Base-by-base conservation (phyloP, 371 early-diverging fungal genomes). In the Dinochytrium kinnereticum region DNA sequence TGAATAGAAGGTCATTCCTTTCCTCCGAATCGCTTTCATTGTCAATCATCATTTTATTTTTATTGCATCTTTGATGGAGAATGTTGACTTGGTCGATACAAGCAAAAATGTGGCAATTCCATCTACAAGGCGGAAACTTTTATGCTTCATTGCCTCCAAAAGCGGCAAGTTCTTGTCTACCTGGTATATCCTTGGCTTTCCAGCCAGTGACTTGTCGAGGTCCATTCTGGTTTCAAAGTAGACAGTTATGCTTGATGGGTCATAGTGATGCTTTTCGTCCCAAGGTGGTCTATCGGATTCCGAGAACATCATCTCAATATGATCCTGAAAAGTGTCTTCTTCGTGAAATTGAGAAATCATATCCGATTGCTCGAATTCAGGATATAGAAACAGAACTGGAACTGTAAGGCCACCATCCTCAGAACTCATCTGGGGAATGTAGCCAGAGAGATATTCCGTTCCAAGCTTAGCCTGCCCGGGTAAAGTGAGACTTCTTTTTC, bases 351-450 rank as follows among this genome's bases (percentile, higher is more conserved):
- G 82, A 71, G 91, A 89, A 64, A 98, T 93, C 72, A 94, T 90
- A 79, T 98, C 98, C 2, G 93, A 92, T 76, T 98, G 92, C 72
- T 91, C 91, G 79, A 90, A 86, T 80, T 98, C 97, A 31, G 98
- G 98, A 81, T 98, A 98, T 80, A 97, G 79, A 72, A 98, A 94
- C 69, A 95, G 87, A 0, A 94, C 94, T 0, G 98, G 98, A 88
- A 93, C 91, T 17, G 89, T 84, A 36, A 98, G 78, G 28, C 87
- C 87, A 33, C 90, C 87, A 0, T 88, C 81, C 33, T 84, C 85
- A 13, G 82, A 75, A 73, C 95, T 93, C 40, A 91, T 79, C 38
- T 83, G 84, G 38, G 95, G 93, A 70, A 86, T 86, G 59, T 89
- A 85, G 19, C 28, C 24, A 10, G 44, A 40, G 2, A 66, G 30